Evolutionary conservation across 306 rosid species (phyloP), one percentile per base, ranked within the genome.

Genomic region (Prunus mume): DNA sequence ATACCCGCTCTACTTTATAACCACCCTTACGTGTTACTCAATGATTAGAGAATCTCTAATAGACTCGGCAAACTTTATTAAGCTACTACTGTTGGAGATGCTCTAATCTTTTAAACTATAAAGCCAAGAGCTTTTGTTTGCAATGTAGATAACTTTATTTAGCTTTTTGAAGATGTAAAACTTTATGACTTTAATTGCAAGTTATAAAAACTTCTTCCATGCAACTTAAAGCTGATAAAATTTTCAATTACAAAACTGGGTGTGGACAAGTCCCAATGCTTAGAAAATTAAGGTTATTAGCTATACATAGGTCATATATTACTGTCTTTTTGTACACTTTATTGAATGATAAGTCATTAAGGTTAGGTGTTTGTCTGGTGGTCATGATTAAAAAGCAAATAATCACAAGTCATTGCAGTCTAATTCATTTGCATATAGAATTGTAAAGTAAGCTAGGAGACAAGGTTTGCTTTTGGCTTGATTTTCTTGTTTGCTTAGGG

Each of bases 401-500:
- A 1, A 38, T 38, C 43, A 38, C 43, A 34, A 34, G 14, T 19
- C 30, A 43, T 66, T 20, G 47, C 52, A 45, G 43, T 22, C 18
- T 27, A 49, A 32, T 9, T 8, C 9, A 54, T 17, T 54, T 5
- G 7, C 58, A 17, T 19, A 54, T 19, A 9, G 20, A 2, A 54
- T 19, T 54, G 24, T 8, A 57, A 22, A 22, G 63, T 57, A 54
- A 32, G 49, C 22, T 28, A 51, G 27, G 10, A 71, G 14, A 56
- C 76, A 55, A 20, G 32, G 38, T n/a, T 72, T 12, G 38, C 20
- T 72, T 71, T 71, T 54, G 32, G 50, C 17, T 32, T 71, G 52
- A 24, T 30, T 71, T 54, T 51, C 72, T 70, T 49, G 27, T 28
- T 70, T 28, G 27, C 43, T 15, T 30, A 8, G 41, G n/a, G 43